Evolutionary conservation across 2,329 filamentous ascomycete species (phyloP).

Genomic region (Bertia moriformis): DNA sequence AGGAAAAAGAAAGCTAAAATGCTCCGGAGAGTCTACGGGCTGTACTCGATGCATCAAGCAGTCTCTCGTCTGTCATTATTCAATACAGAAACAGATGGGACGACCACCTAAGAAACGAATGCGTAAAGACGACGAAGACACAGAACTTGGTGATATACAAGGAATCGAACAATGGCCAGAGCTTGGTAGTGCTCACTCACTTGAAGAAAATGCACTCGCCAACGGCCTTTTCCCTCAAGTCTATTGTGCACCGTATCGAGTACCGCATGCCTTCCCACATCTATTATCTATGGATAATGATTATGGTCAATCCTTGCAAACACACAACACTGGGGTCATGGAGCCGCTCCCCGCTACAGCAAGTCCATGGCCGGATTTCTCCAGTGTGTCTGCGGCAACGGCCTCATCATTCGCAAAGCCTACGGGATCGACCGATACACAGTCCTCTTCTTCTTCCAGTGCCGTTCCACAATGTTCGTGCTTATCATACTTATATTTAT

Average conservation of each 20-base stretch:
- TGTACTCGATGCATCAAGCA: conserved; percentile 25
- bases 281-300: conserved; percentile 4
- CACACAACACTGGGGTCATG: not conserved
- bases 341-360: not conserved
- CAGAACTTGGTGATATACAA: no score
- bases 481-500: conserved; percentile 24
- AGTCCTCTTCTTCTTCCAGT: conserved; percentile 9
- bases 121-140: conserved; percentile 12
- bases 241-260: conserved; percentile 4
- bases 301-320: conserved; percentile 4
- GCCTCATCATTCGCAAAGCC: conserved; percentile 10
- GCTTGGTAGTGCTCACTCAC: no score
- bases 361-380: conserved; percentile 22
- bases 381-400: conserved; percentile 13
- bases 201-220: no score
- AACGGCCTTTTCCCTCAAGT: conserved; percentile 14
- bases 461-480: conserved; percentile 16
- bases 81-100: conserved; percentile 29
- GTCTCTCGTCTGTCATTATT: conserved; percentile 24
- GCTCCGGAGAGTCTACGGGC: conserved; percentile 24
- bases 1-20: conserved; percentile 31
- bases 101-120: conserved; percentile 24
- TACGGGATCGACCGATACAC: conserved; percentile 3
- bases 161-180: no score
- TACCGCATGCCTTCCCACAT: not conserved